phyloP scores from a whole-genome alignment of 78 protist genomes.

The Dictyostelium discoideum region DNA sequence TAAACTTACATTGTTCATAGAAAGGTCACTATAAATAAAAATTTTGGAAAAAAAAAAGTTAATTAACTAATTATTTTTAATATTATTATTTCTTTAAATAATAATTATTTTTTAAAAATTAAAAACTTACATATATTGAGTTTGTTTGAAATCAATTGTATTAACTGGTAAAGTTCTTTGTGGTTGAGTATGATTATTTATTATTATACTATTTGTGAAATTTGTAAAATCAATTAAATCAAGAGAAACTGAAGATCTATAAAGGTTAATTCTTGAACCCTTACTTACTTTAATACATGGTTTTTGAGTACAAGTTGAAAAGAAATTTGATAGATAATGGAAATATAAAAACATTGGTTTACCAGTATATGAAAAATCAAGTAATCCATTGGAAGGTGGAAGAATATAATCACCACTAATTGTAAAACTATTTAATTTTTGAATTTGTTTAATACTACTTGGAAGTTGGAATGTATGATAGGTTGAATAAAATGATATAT shows the following conservation, averaged over 20 bases:
- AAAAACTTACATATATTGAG: background rate
- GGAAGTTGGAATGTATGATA: background rate
- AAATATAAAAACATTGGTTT: background rate
- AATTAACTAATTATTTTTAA: too few relatives aligned
- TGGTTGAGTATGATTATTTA: background rate
- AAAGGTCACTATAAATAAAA: background rate
- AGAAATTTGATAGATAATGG: background rate
- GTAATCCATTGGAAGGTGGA: background rate
- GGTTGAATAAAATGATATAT: background rate
- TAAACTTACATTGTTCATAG: background rate
- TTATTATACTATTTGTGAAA: background rate
- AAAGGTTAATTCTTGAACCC: background rate
- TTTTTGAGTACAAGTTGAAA: background rate
- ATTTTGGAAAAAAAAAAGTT: background rate
- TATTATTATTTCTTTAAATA: background rate
- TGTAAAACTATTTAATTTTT: background rate
- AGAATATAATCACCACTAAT: background rate
- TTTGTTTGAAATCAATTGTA: background rate
- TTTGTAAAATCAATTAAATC: background rate
- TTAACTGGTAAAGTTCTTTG: background rate
- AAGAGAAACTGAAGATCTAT: background rate
- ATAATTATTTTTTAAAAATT: background rate
- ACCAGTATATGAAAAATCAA: background rate
- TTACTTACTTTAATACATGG: background rate
- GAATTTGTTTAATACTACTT: background rate